Base-by-base conservation (phyloP, 2,329 filamentous ascomycete species). In the Rasamsonia emersonii region DNA sequence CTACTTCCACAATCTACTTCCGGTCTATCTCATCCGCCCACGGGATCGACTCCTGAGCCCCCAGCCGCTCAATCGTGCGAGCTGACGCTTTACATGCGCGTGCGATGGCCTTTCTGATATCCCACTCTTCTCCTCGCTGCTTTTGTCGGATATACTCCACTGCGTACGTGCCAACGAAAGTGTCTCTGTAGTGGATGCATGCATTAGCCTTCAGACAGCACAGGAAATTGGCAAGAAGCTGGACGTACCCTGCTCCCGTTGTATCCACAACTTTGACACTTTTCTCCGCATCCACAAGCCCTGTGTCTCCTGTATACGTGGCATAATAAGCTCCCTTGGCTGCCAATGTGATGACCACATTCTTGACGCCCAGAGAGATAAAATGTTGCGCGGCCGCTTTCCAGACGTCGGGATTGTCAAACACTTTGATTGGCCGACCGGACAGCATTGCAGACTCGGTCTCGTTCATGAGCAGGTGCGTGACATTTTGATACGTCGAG, bases 111-210 rank as follows among this genome's bases (percentile, higher is more conserved):
- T 18, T 10, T 18, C 32, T 34, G 27, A 44, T 36, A 14, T 40
- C 24, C 41, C 39, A 44, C 20, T 23, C 25, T 4, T 23, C 25
- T 4, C 34, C 36, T 27, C 7, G 9, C 8, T 24, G 21, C 26
- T 42, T 44, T 19, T 40, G 36, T 21, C 32, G 30, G 9, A 44
- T 4, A 27, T 36, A 40, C n/a, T 42, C 37, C 10, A 25, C 16
- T n/a, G 41, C 42, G 33, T 45, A 45, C 5, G 27, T 29, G 5
- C 42, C 42, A 3, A 30, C 28, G 28, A 45, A 45, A 9, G 38
- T 32, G 32, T 37, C 33, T n/a, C 41, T 43, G 14, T 25, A 13
- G 4, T 11, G 4, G 18, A n/a, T n/a, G 18, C 16, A n/a, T 4
- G 6, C 9, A 32, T 13, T 14, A n/a, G 10, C 33, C 16, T 29